Conservation (phyloP, 1,284 basidiomycete species). For the Phenoliferia sp. region DNA sequence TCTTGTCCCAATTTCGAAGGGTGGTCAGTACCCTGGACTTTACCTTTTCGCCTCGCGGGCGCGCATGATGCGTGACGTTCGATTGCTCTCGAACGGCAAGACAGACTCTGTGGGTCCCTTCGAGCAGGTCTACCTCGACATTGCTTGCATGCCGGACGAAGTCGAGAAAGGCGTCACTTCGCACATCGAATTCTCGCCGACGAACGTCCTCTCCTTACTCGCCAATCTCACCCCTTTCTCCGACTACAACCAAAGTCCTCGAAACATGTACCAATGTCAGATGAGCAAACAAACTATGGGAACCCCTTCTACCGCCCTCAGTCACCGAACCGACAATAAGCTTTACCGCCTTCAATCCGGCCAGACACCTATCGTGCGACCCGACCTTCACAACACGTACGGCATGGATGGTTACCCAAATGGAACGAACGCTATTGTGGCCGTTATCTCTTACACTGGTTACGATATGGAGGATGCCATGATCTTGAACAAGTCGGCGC, state of each 20-base stretch:
- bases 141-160: constrained; percentile 86
- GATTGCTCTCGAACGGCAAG: constrained; percentile 76
- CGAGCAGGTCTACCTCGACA: constrained; percentile 99
- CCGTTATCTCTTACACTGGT: constrained; percentile 98
- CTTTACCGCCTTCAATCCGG: constrained; percentile 93
- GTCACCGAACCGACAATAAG: constrained; percentile 96
- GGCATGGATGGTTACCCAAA: constrained; percentile 99
- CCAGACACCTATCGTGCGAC: constrained; percentile 92
- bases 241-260: constrained; percentile 82
- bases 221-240: constrained; percentile 64
- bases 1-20: constrained; percentile 78
- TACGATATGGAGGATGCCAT: constrained; percentile 99
- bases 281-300: constrained; percentile 99
- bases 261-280: constrained; percentile 65
- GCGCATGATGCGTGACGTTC: constrained; percentile 98
- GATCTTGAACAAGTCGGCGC: constrained; percentile 98
- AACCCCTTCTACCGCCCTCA: constrained; percentile 85
- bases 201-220: constrained; percentile 81
- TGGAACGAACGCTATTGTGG: constrained; percentile 96
- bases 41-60: constrained; percentile 85
- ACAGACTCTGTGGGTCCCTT: constrained; percentile 92
- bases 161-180: constrained; percentile 70
- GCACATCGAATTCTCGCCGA: constrained; percentile 91
- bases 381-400: constrained; percentile 87
- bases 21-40: constrained; percentile 94